Base-by-base conservation (phyloP, 2,329 filamentous ascomycete genomes). In the Balansia obtecta region DNA sequence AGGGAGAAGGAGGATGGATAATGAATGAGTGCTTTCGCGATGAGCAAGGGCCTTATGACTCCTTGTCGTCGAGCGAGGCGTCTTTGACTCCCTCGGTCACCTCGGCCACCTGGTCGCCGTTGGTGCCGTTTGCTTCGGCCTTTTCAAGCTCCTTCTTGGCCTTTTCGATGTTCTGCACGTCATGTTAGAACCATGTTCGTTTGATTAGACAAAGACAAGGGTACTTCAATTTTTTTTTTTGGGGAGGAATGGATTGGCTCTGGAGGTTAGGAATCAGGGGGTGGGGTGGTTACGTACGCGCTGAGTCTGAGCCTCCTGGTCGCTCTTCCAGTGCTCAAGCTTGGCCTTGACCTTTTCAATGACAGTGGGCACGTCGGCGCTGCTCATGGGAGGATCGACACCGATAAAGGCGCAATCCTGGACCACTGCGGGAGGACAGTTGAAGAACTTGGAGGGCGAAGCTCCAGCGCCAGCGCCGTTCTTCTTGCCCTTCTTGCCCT, bases 101-200 rank as follows among this genome's bases (percentile, higher is more conserved):
- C 53, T 76, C 75, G 40, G 77, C 80, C 49, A 80, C 75, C 54
- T 71, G 72, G 56, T 75, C 72, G 56, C 65, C 68, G 58, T 71
- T 74, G 57, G 57, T 54, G 57, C 66, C 69, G 55, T 68, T 69
- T 55, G 69, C 69, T 56, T 74, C 74, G 18, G 45, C 32, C 58
- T 83, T 83, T 65, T 90, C 88, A 55, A 98, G 94, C 69, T 96
- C 89, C 70, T 91, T 91, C 75, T 95, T 86, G 54, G 93, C 93
- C 71, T 96, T 95, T 56, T 88, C 87, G 54, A 97, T 85, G 76
- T 98, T 98, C 93, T 97, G 42, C 10, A 13, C 41, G 37, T n/a
- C 2, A 10, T n/a, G 11, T 49, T 44, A 43, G 47, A 13, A 13
- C 8, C 30, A 18, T 48, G n/a, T 13, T 18, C 1, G 8, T 7